These are phyloP conservation scores for Cytospora paraplurivora DNA, from an alignment of 2,329 filamentous ascomycete species.

Conservation along the genomic window DNA sequence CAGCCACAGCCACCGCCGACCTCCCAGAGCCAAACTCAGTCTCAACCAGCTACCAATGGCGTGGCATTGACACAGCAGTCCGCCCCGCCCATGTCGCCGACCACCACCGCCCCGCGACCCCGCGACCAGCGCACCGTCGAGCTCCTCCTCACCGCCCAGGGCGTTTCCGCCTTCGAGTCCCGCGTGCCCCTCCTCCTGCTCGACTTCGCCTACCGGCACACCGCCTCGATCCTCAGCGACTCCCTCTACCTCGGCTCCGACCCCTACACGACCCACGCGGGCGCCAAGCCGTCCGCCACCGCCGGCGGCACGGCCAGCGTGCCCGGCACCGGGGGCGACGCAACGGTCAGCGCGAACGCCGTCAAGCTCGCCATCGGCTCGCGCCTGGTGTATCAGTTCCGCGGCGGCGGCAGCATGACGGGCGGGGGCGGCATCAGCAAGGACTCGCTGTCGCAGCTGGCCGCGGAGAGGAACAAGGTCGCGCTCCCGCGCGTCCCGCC, in stretches of 20 bases:
- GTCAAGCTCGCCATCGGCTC: conserved; percentile 73
- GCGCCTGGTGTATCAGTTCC: conserved; percentile 70
- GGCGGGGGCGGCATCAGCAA: conserved; percentile 60
- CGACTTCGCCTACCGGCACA: conserved; percentile 86
- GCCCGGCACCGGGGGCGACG: conserved; percentile 50
- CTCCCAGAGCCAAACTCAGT: conserved; percentile 33
- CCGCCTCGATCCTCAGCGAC: conserved; percentile 69
- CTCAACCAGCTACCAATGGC: conserved; percentile 36
- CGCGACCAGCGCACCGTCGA: conserved; percentile 80
- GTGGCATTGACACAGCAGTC: conserved; percentile 28
- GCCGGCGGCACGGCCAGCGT: conserved; percentile 52
- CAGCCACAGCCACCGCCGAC: conserved; percentile 26
- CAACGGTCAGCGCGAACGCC: conserved; percentile 64
- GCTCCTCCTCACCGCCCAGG: conserved; percentile 75
- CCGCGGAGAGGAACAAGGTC: conserved; percentile 68
- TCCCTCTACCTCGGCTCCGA: conserved; percentile 69
- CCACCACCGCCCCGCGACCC: conserved; percentile 58
- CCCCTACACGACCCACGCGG: conserved; percentile 64
- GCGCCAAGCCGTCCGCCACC: conserved; percentile 52
- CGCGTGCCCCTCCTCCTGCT: conserved; percentile 81
- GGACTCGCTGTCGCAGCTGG: conserved; percentile 77
- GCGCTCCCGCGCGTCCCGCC: conserved; percentile 63
- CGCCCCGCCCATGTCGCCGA: conserved; percentile 36
- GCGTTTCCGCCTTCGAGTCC: conserved; percentile 77
- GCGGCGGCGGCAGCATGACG: conserved; percentile 51